These are phyloP conservation scores for Acidiella bohemica DNA, from an alignment of 495 filamentous ascomycete genomes.

Conservation along the genomic window DNA sequence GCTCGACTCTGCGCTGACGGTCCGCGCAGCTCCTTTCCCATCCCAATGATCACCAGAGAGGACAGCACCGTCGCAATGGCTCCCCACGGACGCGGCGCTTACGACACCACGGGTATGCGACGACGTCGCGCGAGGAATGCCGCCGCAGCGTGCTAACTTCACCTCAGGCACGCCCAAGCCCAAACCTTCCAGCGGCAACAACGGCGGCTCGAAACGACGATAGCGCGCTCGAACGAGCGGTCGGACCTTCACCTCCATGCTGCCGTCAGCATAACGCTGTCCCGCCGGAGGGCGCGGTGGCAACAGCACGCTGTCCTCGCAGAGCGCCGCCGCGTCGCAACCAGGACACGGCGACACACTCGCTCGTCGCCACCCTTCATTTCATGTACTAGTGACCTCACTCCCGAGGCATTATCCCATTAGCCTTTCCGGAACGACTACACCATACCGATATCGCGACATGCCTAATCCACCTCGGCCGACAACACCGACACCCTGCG, in stretches of 20 bases:
- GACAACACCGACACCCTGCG: too few species aligned
- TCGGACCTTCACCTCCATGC: background rate
- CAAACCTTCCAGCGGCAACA: constrained; percentile 12
- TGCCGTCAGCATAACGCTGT: too few species aligned
- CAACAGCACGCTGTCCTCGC: background rate
- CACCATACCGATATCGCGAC: too few species aligned
- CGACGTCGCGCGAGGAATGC: background rate
- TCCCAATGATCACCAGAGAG: constrained; percentile 21
- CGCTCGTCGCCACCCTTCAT: too few species aligned
- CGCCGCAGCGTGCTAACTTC: background rate
- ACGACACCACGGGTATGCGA: constrained; percentile 18
- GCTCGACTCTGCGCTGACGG: constrained; percentile 7
- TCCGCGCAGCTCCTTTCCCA: too few species aligned
- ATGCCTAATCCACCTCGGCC: too few species aligned
- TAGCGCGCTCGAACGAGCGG: constrained; percentile 3
- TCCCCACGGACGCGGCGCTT: constrained; percentile 22
- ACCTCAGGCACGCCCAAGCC: constrained; percentile 17
- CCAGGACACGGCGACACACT: too few species aligned
- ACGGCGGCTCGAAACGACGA: constrained; percentile 14
- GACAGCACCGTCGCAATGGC: constrained; percentile 6
- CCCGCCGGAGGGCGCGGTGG: too few species aligned
- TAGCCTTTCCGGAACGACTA: too few species aligned
- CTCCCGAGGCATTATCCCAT: too few species aligned
- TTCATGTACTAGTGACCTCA: too few species aligned
- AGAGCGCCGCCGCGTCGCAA: background rate